phyloP scores from a whole-genome alignment of 768 basidiomycete species.

The Lactifluus volemus region DNA sequence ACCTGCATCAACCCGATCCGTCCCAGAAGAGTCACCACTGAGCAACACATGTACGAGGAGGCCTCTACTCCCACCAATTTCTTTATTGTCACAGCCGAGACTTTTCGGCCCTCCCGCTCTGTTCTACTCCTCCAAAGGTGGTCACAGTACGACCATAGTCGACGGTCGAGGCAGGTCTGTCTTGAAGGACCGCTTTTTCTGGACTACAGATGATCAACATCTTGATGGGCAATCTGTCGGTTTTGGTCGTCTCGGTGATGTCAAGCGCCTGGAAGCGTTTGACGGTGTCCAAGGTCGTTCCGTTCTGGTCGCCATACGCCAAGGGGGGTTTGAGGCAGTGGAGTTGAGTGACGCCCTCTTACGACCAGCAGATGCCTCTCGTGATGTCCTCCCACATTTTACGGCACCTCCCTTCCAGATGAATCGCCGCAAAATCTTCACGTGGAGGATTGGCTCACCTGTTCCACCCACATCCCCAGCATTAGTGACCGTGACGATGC shows the following conservation, averaged over 20 bases:
- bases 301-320: conserved; percentile 77
- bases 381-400: conserved; percentile 64
- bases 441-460: conserved; percentile 78
- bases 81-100: conserved; percentile 65
- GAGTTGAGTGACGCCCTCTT: conserved; percentile 74
- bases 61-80: conserved; percentile 62
- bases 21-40: conserved; percentile 24
- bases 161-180: conserved; percentile 82
- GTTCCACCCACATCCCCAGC: conserved; percentile 21
- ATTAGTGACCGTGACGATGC: neutral
- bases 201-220: conserved; percentile 56
- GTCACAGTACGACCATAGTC: conserved; percentile 81
- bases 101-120: conserved; percentile 84
- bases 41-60: conserved; percentile 33
- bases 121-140: conserved; percentile 84
- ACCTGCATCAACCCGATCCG: conserved; percentile 29
- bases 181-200: conserved; percentile 68
- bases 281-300: conserved; percentile 60
- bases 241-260: conserved; percentile 59
- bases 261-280: conserved; percentile 77
- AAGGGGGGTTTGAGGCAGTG: conserved; percentile 76
- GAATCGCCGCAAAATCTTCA: conserved; percentile 64
- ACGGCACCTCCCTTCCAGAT: conserved; percentile 48
- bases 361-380: conserved; percentile 72
- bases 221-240: conserved; percentile 31